Percentiles rank a stretch among this genome's conserved stretches.
Evolutionary conservation across 257 asterid species (phyloP).

Genomic region (Penstemon barbatus): DNA sequence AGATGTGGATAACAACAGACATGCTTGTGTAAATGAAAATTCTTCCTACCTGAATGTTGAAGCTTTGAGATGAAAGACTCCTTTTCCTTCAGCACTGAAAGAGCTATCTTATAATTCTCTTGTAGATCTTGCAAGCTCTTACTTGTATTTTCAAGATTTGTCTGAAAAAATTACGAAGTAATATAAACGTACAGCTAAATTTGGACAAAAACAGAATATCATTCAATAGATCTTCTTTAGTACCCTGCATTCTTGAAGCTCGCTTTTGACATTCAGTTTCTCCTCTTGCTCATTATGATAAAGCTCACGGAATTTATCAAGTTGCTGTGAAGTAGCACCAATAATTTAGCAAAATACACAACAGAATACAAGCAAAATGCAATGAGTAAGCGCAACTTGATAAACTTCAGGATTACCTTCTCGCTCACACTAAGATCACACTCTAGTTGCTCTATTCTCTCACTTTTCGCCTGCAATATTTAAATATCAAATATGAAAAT

Average conservation of each 20-base stretch:
- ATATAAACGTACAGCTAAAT: conserved; percentile 14
- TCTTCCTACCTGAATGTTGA: conserved; percentile 57
- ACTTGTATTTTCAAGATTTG: conserved; percentile 45
- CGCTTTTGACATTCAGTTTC: conserved; percentile 54
- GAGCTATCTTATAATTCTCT: conserved; percentile 51
- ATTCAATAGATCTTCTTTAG: conserved; percentile 18
- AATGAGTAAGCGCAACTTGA: background rate
- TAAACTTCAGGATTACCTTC: conserved; percentile 45
- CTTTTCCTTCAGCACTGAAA: conserved; percentile 55
- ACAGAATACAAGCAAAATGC: background rate
- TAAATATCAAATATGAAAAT: conserved; percentile 6
- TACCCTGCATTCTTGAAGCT: conserved; percentile 80
- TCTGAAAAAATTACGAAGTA: conserved; percentile 39
- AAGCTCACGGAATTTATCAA: conserved; percentile 59
- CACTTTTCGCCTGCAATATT: conserved; percentile 64
- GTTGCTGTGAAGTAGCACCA: conserved; percentile 41
- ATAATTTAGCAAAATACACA: conserved; percentile 25
- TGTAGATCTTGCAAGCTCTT: conserved; percentile 62
- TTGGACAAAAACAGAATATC: conserved; percentile 13
- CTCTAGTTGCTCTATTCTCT: conserved; percentile 76
- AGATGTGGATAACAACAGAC: conserved; percentile 3
- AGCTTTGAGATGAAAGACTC: conserved; percentile 58
- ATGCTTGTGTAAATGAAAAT: background rate
- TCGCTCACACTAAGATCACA: conserved; percentile 50
- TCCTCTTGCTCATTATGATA: conserved; percentile 73